Base-by-base conservation (phyloP, 2,329 filamentous ascomycete species). In the Apiospora aurea region DNA sequence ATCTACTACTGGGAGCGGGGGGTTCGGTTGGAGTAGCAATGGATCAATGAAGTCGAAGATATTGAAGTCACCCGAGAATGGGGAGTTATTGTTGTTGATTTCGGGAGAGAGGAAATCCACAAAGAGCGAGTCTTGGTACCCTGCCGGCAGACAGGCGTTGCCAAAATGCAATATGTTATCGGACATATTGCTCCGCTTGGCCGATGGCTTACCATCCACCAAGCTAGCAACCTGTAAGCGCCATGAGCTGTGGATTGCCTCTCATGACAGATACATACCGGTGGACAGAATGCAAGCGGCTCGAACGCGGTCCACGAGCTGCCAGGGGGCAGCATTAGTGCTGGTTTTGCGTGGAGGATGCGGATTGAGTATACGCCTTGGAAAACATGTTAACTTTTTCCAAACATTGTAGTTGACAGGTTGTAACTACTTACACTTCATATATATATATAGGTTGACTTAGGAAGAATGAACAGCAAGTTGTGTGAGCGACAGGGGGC, bases 351-450 rank as follows among this genome's bases (percentile, higher is more conserved):
- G 6, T 21, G 14, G 7, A 10, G 26, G 21, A 21, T 18, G 26
- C 26, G 53, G 14, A 5, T 34, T 34, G 26, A 10, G 2, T 21
- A 5, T 57, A 10, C 14, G 3, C 18, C 46, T 8, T 16, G 8
- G 14, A 34, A 34, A 38, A 34, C 6, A 10, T 2, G 26, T 57
- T 24, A 34, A 14, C 8, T 13, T 6, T 38, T 8, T 29, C 2
- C 16, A 5, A 10, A 34, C 53, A 34, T 10, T 2, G 14, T 29
- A 0, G 8, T 21, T 0, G 4, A 1, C 1, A 29, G 14, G 1
- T 1, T 18, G 16, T 10, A 24, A 57, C 5, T 8, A 21, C 53
- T 34, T 34, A 57, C 26, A 57, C 1, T 21, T 34, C 14, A 34
- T 26, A 57, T 21, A 34, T 26, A 57, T 21, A 10, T 7, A 47